Evolutionary conservation across 2,329 filamentous ascomycete species (phyloP), one percentile per base, ranked within the genome.

Genomic region (Penicillium janthinellum): DNA sequence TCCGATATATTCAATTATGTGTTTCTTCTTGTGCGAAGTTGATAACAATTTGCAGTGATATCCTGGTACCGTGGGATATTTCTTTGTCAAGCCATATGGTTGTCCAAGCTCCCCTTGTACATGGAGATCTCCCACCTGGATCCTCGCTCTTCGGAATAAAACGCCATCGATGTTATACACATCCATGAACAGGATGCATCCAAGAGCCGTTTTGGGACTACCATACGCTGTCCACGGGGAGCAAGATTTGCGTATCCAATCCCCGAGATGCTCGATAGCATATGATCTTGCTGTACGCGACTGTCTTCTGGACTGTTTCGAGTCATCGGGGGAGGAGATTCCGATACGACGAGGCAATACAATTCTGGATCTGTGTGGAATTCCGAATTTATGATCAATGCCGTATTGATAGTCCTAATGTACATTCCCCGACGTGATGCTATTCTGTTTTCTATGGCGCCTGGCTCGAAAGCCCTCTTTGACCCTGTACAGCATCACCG

Each of bases 301-400:
- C 31, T 31, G 31, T 10, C 31, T 31, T 31, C 8, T 8, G 5
- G 8, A 3, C 31, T 17, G 45, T 39, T 22, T 63, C 63, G 3
- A 63, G 28, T 37, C 62, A 64, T 49, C 50, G 44, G 14, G 61
- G 62, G 62, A 60, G 62, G 12, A 48, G 37, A 14, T 17, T 58
- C 4, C 31, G 58, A 38, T 53, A 50, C 1, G 60, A 61, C 17
- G 56, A 52, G n/a, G 28, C 41, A 17, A n/a, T 64, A 22, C 20
- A 10, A 4, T 47, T 55, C 41, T 55, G 31, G 14, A 22, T 39
- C 5, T 17, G 22, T 35, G 28, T 14, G 34, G n/a, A 49, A 14
- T 5, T 35, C 10, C 14, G 8, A 20, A 35, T 12, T 49, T 0
- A 15, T 8, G 20, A 6, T 35, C 34, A 12, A 28, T 34, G 10